A percentile compares a stretch with the other conserved stretches of the same genome.
Conservation (phyloP, 192 early-diverging fungal genomes). For the Gigaspora rosea region DNA sequence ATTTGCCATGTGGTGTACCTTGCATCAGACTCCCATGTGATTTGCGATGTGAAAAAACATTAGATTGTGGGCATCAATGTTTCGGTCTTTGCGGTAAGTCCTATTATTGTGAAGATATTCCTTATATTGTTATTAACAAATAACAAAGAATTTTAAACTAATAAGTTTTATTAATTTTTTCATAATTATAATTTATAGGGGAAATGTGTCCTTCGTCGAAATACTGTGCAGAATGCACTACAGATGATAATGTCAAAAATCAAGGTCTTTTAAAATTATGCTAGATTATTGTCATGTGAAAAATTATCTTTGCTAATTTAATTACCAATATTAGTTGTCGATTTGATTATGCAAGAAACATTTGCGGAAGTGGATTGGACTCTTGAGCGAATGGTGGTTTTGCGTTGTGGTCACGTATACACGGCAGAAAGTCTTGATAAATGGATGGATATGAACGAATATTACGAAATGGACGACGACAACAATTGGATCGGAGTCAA, state of each 20-base stretch:
- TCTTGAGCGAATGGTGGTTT: constrained; percentile 48
- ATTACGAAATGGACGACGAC: constrained; percentile 35
- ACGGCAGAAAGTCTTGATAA: constrained; percentile 57
- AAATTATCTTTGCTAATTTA: no score
- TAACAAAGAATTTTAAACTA: background rate
- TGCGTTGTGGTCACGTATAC: constrained; percentile 54
- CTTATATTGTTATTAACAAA: background rate
- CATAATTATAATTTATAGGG: constrained; percentile 46
- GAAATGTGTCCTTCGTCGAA: constrained; percentile 37
- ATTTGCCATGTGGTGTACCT: constrained; percentile 55
- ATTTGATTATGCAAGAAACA: constrained; percentile 25
- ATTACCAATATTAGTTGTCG: constrained; percentile 26
- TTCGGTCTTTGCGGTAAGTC: background rate
- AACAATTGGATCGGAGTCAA: background rate
- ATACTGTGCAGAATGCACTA: constrained; percentile 42
- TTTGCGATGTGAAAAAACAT: constrained; percentile 43
- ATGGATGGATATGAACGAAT: constrained; percentile 43
- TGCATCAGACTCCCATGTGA: constrained; percentile 63
- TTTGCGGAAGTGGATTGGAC: constrained; percentile 34
- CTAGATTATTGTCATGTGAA: background rate
- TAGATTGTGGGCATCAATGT: constrained; percentile 57
- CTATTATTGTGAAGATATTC: constrained; percentile 1
- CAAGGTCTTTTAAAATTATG: background rate
- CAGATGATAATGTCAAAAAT: constrained; percentile 27
- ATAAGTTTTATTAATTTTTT: background rate